A percentile compares a stretch with the other conserved stretches of the same genome.
Conservation (phyloP, 257 asterid species). For the Thymus mandschuricus region DNA sequence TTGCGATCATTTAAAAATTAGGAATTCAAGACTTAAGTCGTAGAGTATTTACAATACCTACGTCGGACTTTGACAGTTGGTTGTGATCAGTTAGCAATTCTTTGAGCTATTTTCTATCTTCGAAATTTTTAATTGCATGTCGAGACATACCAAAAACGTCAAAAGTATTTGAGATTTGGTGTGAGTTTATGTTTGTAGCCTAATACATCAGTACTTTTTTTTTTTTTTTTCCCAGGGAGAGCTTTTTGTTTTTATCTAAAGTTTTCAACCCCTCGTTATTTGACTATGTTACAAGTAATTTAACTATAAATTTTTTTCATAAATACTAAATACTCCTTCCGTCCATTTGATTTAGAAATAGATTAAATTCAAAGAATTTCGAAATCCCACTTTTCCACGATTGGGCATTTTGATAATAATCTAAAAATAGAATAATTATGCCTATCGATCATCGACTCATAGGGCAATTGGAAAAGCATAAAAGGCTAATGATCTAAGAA, state of each 20-base stretch:
- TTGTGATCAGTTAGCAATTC: not conserved
- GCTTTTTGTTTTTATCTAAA: not conserved
- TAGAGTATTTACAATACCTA: not conserved
- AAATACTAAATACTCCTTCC: too few species aligned
- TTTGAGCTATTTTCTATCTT: not conserved
- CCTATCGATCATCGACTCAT: not conserved
- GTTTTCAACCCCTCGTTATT: not conserved
- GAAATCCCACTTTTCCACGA: not conserved
- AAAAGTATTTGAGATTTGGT: not conserved
- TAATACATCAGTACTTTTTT: too few species aligned
- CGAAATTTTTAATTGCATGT: not conserved
- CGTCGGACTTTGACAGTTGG: not conserved
- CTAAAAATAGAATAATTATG: not conserved
- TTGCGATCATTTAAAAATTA: not conserved
- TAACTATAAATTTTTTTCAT: too few species aligned
- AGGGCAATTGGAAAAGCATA: not conserved
- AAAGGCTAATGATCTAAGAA: not conserved
- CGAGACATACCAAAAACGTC: not conserved
- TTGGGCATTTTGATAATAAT: not conserved
- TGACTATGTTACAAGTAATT: not conserved
- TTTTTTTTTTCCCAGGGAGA: too few species aligned
- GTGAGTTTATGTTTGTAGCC: not conserved
- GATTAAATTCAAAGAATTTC: not conserved
- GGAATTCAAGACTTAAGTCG: not conserved
- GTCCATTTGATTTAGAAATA: too few species aligned